Conservation (phyloP, 164 flowering plant species). For the Houttuynia cordata region DNA sequence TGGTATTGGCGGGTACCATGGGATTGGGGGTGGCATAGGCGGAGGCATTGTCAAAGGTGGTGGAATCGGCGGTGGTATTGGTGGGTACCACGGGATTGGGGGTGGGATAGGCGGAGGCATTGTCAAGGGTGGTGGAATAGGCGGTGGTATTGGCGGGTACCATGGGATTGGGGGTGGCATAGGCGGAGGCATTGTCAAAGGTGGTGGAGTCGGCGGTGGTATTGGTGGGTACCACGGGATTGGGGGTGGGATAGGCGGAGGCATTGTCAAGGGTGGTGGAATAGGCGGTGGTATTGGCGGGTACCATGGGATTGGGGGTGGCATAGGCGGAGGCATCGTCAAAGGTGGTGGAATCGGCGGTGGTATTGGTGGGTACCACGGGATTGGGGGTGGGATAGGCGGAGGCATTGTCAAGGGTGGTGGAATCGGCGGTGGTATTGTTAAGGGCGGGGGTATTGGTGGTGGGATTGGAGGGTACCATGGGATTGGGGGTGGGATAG, state of each 20-base stretch:
- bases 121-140: conserved; percentile 1
- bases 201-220: not conserved
- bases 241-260: not conserved
- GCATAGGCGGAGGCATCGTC: not conserved
- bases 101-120: not conserved
- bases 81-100: not conserved
- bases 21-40: not conserved
- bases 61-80: not conserved
- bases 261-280: conserved; percentile 1
- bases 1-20: conserved; percentile 1
- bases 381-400: not conserved
- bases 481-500: not conserved
- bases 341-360: not conserved
- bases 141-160: conserved; percentile 1
- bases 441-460: not conserved
- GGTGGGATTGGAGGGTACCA: not conserved
- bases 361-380: not conserved
- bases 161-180: not conserved
- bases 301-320: too few species aligned
- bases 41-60: not conserved
- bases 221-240: not conserved
- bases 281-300: conserved; percentile 1
- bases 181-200: not conserved
- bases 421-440: conserved; percentile 1
- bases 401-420: conserved; percentile 1